Percentiles rank a stretch among this genome's conserved stretches.
These are phyloP conservation scores for Amaranthus cruentus DNA, from an alignment of 148 eudicot species.

Conservation along the genomic window DNA sequence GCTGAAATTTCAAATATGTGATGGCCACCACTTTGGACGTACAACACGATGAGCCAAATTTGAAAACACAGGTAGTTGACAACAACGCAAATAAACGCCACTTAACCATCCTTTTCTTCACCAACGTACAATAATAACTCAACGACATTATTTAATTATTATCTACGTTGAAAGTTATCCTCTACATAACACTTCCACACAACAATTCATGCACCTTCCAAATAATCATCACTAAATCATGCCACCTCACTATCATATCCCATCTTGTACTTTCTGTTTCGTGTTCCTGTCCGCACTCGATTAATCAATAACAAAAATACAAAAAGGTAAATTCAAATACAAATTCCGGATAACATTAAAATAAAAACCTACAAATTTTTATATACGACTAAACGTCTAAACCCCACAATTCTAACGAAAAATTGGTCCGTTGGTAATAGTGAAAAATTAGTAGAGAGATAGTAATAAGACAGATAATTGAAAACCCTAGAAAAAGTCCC, in stretches of 20 bases:
- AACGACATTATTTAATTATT: background rate
- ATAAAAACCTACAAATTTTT: background rate
- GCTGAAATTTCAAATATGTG: too few relatives aligned
- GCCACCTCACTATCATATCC: too few relatives aligned
- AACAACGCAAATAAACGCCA: background rate
- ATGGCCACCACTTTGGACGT: too few relatives aligned
- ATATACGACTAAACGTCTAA: background rate
- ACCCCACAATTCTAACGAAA: slow-evolving; percentile 33
- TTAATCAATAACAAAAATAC: slow-evolving; percentile 5
- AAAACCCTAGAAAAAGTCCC: slow-evolving; percentile 31
- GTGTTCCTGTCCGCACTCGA: slow-evolving; percentile 7
- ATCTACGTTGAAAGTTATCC: background rate
- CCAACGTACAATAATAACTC: background rate
- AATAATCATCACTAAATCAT: background rate
- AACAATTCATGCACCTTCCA: background rate
- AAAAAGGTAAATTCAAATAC: slow-evolving; percentile 4
- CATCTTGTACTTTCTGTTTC: too few relatives aligned
- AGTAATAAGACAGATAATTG: slow-evolving; percentile 7
- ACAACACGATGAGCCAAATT: background rate
- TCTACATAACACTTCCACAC: background rate
- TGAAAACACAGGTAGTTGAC: background rate
- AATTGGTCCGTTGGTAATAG: slow-evolving; percentile 40
- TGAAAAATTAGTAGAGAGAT: background rate
- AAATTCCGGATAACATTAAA: background rate
- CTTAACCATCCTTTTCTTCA: background rate